phyloP scores from a whole-genome alignment of 352 stramenopile genomes.

The Phytophthora tentaculata region DNA sequence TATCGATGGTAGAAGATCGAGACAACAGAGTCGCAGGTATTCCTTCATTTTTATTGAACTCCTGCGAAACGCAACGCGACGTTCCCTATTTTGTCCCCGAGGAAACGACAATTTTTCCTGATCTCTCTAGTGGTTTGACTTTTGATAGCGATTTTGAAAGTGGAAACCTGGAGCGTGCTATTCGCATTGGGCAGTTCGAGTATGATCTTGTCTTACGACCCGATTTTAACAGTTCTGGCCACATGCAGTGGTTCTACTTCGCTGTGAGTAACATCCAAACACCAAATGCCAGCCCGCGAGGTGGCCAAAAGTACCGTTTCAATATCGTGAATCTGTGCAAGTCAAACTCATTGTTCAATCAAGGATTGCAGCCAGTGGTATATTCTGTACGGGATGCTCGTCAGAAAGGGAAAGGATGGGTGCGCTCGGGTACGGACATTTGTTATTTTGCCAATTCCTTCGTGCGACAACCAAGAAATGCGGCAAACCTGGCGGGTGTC shows the following conservation, averaged over 20 bases:
- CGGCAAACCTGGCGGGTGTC: constrained; percentile 3
- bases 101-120: constrained; percentile 27
- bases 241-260: constrained; percentile 97
- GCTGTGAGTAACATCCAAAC: constrained; percentile 77
- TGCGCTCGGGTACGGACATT: constrained; percentile 77
- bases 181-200: constrained; percentile 83
- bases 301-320: constrained; percentile 76
- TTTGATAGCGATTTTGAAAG: constrained; percentile 95
- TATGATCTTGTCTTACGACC: constrained; percentile 92
- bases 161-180: constrained; percentile 88
- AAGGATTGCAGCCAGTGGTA: constrained; percentile 90
- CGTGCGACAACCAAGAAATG: constrained; percentile 26
- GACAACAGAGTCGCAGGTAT: constrained; percentile 23
- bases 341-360: constrained; percentile 91
- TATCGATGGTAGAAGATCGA: constrained; percentile 32
- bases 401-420: constrained; percentile 70
- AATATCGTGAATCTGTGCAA: constrained; percentile 96
- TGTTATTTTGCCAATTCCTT: constrained; percentile 89
- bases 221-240: constrained; percentile 84
- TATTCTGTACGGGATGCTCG: constrained; percentile 83
- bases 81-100: constrained; percentile 50
- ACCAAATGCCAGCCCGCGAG: constrained; percentile 1
- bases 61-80: constrained; percentile 5
- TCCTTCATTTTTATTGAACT: constrained; percentile 31
- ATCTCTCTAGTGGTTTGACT: constrained; percentile 50